Evolutionary conservation across 2,329 filamentous ascomycete genomes (phyloP).

Genomic region (Fusarium phyllophilum): DNA sequence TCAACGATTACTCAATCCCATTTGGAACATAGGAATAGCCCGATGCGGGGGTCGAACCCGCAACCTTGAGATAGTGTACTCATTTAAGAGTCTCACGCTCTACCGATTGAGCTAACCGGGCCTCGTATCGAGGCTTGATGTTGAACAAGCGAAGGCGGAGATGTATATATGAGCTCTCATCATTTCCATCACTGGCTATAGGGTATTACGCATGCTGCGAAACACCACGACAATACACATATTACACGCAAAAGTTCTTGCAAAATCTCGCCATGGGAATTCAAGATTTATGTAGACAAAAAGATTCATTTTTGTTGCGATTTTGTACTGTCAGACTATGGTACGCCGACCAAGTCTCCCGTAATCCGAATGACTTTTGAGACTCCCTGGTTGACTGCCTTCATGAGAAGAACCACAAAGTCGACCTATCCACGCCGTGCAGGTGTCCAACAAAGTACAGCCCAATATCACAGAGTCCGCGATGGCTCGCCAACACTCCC

Average conservation of each 20-base stretch:
- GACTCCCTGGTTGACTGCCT: slow-evolving; percentile 13
- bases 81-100: slow-evolving; percentile 75
- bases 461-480: slow-evolving; percentile 18
- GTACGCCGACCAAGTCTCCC: slow-evolving; percentile 22
- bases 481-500: slow-evolving; percentile 21
- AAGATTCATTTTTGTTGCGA: slow-evolving; percentile 17
- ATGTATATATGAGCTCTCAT: background rate
- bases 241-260: background rate
- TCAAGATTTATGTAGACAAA: background rate
- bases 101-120: slow-evolving; percentile 60
- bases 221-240: too few species aligned
- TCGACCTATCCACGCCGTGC: slow-evolving; percentile 24
- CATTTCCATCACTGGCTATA: rapidly evolving
- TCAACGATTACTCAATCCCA: slow-evolving; percentile 17
- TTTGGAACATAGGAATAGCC: slow-evolving; percentile 42
- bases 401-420: slow-evolving; percentile 18
- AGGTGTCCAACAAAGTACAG: slow-evolving; percentile 36
- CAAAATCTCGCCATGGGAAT: background rate
- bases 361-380: slow-evolving; percentile 32
- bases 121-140: slow-evolving; percentile 24
- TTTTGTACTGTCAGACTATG: slow-evolving; percentile 26
- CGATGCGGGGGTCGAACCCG: slow-evolving; percentile 63
- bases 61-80: slow-evolving; percentile 61
- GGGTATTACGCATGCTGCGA: background rate
- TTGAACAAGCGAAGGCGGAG: rapidly evolving